Conservation (phyloP, 2,329 filamentous ascomycete species). For the Nakataea oryzae region DNA sequence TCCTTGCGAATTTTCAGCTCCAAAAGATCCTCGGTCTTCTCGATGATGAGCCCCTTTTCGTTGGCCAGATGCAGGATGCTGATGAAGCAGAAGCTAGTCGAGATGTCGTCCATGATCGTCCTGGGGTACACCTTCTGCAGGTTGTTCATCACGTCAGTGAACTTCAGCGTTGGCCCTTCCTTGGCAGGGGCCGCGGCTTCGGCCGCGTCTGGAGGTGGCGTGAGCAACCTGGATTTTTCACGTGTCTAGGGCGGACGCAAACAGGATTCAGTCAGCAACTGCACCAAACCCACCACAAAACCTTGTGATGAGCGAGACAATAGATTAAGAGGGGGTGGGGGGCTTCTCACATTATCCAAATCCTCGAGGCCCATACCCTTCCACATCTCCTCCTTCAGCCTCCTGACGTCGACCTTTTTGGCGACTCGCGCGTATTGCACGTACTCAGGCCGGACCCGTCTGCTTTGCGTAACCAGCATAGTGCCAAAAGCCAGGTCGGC, state of each 20-base stretch:
- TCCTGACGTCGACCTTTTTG: conserved; percentile 60
- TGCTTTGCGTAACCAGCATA: conserved; percentile 54
- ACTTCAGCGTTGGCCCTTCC: conserved; percentile 56
- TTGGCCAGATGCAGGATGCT: conserved; percentile 85
- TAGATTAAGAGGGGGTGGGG: conserved; percentile 1
- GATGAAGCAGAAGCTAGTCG: conserved; percentile 89
- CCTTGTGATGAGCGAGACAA: not conserved
- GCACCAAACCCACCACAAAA: not conserved
- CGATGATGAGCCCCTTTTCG: conserved; percentile 77
- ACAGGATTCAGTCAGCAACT: not conserved
- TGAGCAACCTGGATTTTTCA: conserved; percentile 18
- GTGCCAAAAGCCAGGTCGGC: conserved; percentile 48
- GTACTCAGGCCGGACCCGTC: conserved; percentile 55
- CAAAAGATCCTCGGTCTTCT: conserved; percentile 46
- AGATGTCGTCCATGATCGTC: conserved; percentile 83
- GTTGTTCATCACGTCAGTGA: conserved; percentile 86
- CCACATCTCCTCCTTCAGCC: conserved; percentile 62
- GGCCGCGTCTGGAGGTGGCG: conserved; percentile 13
- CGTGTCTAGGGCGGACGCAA: conserved; percentile 10
- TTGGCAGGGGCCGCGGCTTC: conserved; percentile 11
- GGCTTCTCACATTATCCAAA: conserved; percentile 30
- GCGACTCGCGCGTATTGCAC: conserved; percentile 61
- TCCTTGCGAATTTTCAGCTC: conserved; percentile 54
- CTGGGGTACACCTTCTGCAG: conserved; percentile 79
- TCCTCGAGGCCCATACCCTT: conserved; percentile 51